These are phyloP conservation scores for Amanita muscaria DNA, from an alignment of 768 basidiomycete species.

Conservation along the genomic window DNA sequence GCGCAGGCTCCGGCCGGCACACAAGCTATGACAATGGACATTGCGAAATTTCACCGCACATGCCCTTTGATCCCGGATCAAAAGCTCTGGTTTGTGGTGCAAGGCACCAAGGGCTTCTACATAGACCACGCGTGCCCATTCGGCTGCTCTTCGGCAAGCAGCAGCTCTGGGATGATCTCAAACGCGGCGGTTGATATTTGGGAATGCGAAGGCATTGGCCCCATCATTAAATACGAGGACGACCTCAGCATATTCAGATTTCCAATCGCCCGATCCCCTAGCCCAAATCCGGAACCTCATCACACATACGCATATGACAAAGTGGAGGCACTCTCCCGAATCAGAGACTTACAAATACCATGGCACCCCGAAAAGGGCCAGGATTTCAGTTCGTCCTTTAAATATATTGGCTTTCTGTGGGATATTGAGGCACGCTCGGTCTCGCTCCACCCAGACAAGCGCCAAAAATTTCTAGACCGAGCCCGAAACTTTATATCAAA, in stretches of 20 bases:
- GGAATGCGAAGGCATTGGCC: conserved; percentile 8
- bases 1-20: too few species aligned
- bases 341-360: conserved; percentile 15
- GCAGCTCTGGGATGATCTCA: too few species aligned
- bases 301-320: conserved; percentile 7
- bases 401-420: conserved; percentile 25
- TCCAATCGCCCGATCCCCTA: conserved; percentile 13
- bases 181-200: too few species aligned
- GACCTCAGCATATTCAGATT: too few species aligned
- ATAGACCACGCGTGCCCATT: too few species aligned
- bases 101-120: conserved; percentile 12
- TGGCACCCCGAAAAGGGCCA: too few species aligned
- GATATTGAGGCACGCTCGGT: conserved; percentile 16
- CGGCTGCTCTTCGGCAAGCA: conserved; percentile 17
- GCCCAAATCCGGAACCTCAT: not conserved
- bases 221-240: too few species aligned
- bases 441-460: conserved; percentile 19
- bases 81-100: too few species aligned
- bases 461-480: conserved; percentile 18
- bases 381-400: conserved; percentile 14
- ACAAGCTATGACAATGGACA: too few species aligned
- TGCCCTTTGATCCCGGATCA: too few species aligned
- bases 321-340: not conserved
- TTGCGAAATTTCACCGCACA: too few species aligned
- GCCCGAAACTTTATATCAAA: conserved; percentile 11